Evolutionary conservation across 2,329 filamentous ascomycete genomes (phyloP), one percentile per base, ranked within the genome.

Genomic region (Colletotrichum orchidophilum): DNA sequence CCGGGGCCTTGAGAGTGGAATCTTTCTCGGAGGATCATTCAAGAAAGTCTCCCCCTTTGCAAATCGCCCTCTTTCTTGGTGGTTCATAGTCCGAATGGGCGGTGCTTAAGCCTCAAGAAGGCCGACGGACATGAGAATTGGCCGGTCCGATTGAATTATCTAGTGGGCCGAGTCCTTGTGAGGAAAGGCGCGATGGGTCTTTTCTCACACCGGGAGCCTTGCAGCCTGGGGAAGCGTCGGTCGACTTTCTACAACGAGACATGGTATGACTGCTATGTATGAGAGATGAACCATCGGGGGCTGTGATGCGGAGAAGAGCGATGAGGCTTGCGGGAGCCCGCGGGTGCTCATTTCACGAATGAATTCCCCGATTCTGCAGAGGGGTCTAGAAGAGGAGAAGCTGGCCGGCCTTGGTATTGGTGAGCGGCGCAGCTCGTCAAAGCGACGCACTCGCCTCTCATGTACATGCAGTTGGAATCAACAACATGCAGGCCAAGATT

Each of bases 401-500:
- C 50, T 42, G 63, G n/a, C 57, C 63, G 50, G 55, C 46, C 55
- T 55, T 18, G 39, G 39, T 46, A 15, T 46, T 59, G 54, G 62
- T 60, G 26, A 27, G 63, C 39, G 57, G 57, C 59, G 46, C n/a
- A 35, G 21, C 33, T 33, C 6, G 29, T 39, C 49, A 54, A 54
- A 35, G 27, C 31, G 24, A 52, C 52, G 31, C 39, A 42, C 46
- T 12, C 29, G 39, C 63, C 39, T 63, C 31, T 58, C 35, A 53
- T 54, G 29, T 49, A 33, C 62, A 59, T 68, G 63, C 68, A 33
- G 57, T 68, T 52, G 58, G 58, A 62, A 33, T 13, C 15, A 35
- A 24, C 26, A 35, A n/a, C 26, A 58, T 71, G 64, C 67, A 66
- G 24, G 68, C 68, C 68, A 71, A 68, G 68, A 53, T 29, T n/a